Conservation (phyloP, 495 filamentous ascomycete species). For the Hypoxylon subgilvum region DNA sequence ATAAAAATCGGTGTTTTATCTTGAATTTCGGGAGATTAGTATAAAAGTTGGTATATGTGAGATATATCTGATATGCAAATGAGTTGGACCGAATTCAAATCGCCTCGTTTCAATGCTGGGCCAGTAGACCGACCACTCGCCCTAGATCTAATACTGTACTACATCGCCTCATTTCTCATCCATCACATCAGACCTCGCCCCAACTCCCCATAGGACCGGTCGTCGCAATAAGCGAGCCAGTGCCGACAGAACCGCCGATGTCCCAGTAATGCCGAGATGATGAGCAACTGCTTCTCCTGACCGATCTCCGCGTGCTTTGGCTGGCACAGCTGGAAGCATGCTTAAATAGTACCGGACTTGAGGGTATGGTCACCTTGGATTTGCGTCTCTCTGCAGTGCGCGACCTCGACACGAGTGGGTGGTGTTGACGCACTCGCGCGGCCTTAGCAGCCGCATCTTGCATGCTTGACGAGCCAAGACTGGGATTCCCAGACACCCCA, state of each 20-base stretch:
- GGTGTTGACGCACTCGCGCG: slow-evolving; percentile 81
- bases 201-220: slow-evolving; percentile 72
- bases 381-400: slow-evolving; percentile 57
- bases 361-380: slow-evolving; percentile 58
- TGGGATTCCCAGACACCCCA: slow-evolving; percentile 42
- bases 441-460: slow-evolving; percentile 77
- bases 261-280: slow-evolving; percentile 78
- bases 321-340: slow-evolving; percentile 76
- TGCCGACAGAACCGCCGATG: slow-evolving; percentile 76
- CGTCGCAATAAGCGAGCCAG: slow-evolving; percentile 69
- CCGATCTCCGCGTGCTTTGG: slow-evolving; percentile 72
- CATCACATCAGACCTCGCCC: slow-evolving; percentile 64
- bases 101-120: slow-evolving; percentile 19
- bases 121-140: not conserved
- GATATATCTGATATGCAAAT: slow-evolving; percentile 23
- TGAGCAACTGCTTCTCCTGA: slow-evolving; percentile 64
- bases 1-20: slow-evolving; percentile 9
- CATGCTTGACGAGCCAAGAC: slow-evolving; percentile 57
- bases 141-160: slow-evolving; percentile 27
- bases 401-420: slow-evolving; percentile 74
- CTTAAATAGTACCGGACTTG: slow-evolving; percentile 56
- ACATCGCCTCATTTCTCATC: slow-evolving; percentile 22
- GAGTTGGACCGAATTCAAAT: slow-evolving; percentile 28
- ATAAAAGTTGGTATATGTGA: slow-evolving; percentile 15
- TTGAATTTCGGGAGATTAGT: too few relatives aligned